phyloP scores from a whole-genome alignment of 1,284 basidiomycete genomes.

The Cryptococcus sp. region DNA sequence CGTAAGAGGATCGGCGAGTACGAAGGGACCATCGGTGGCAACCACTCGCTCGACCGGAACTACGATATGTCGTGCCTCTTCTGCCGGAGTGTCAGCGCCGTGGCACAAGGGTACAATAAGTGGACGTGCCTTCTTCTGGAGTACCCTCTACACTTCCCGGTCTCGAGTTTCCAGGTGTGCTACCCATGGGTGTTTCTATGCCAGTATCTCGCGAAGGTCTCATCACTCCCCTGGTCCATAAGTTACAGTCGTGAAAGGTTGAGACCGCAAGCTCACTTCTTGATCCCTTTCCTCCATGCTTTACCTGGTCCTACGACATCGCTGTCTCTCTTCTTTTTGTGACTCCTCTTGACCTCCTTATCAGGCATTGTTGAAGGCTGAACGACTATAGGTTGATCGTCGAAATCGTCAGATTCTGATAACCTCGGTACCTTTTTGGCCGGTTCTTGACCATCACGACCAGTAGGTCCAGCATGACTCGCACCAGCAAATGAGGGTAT shows the following conservation, averaged over 20 bases:
- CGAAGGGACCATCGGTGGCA: slow-evolving; percentile 14
- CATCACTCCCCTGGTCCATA: slow-evolving; percentile 19
- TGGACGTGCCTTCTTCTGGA: slow-evolving; percentile 15
- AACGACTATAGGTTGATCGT: neutral
- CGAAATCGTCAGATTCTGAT: neutral
- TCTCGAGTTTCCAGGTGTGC: neutral
- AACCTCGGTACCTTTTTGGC: slow-evolving; percentile 5
- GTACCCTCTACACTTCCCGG: slow-evolving; percentile 22
- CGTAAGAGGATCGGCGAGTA: slow-evolving; percentile 28
- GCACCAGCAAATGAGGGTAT: slow-evolving; percentile 33
- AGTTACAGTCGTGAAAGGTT: no score
- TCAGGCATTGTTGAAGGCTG: neutral
- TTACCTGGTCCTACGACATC: slow-evolving; percentile 31
- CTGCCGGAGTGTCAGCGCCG: neutral
- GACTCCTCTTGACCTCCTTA: neutral
- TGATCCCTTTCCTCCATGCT: slow-evolving; percentile 38
- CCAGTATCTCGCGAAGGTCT: slow-evolving; percentile 23
- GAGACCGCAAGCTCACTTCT: slow-evolving; percentile 28
- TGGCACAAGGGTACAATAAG: neutral
- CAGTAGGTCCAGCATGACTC: slow-evolving; percentile 33
- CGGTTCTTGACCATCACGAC: slow-evolving; percentile 13
- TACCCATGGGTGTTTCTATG: neutral
- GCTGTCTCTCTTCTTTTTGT: slow-evolving; percentile 18
- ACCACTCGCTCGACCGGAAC: neutral
- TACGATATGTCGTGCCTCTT: neutral